Percentiles rank a stretch among this genome's conserved stretches.
These are phyloP conservation scores for Saccharomyces hybrid DNA, from an alignment of 1,139 yeast species.

Conservation along the genomic window DNA sequence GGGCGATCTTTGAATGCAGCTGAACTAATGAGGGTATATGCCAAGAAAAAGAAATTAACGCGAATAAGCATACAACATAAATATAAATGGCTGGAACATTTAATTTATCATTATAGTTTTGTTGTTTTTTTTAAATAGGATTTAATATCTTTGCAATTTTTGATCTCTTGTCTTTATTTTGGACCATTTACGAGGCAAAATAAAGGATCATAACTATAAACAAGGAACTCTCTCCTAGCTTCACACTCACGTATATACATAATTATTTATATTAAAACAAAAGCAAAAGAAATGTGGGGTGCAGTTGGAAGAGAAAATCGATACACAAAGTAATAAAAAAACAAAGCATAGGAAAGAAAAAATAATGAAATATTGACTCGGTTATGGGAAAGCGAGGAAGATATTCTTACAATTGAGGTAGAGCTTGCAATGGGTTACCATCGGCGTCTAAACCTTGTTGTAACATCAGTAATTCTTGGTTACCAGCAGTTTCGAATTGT, in stretches of 20 bases:
- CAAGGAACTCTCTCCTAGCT: neutral
- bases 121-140: neutral
- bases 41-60: neutral
- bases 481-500: slow-evolving; percentile 91
- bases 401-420: slow-evolving; percentile 14
- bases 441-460: slow-evolving; percentile 81
- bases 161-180: neutral
- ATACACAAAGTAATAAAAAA: neutral
- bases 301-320: neutral
- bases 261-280: neutral
- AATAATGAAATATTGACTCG: neutral
- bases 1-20: neutral
- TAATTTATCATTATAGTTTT: neutral
- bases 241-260: neutral
- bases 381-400: neutral
- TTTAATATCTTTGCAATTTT: neutral
- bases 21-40: neutral
- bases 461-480: slow-evolving; percentile 68
- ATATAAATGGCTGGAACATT: neutral
- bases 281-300: neutral
- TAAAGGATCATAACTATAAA: neutral
- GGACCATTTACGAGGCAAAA: neutral
- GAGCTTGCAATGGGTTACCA: slow-evolving; percentile 71
- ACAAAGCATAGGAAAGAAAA: slow-evolving; percentile 1
- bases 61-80: neutral